A percentile compares a stretch with the other conserved stretches of the same genome.
These are phyloP conservation scores for Trichoderma arundinaceum DNA, from an alignment of 2,329 filamentous ascomycete species.

Conservation along the genomic window DNA sequence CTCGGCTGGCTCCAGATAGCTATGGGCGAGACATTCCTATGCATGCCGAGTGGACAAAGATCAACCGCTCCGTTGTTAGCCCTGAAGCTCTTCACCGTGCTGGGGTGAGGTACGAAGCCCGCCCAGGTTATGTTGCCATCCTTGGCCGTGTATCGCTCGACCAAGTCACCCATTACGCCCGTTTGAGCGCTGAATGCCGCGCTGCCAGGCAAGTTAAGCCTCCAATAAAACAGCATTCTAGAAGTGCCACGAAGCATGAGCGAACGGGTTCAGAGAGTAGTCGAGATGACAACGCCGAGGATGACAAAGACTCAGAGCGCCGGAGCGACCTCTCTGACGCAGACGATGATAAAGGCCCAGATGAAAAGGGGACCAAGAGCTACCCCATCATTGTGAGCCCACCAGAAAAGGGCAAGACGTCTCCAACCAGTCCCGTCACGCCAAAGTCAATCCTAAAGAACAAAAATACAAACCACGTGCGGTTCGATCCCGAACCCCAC, in stretches of 20 bases:
- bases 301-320: constrained; percentile 42
- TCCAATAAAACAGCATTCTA: constrained; percentile 29
- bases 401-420: constrained; percentile 44
- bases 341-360: constrained; percentile 43
- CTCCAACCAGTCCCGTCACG: constrained; percentile 45
- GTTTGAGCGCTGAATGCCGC: constrained; percentile 55
- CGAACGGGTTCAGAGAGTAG: constrained; percentile 45
- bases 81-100: constrained; percentile 60
- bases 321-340: constrained; percentile 44
- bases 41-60: constrained; percentile 64
- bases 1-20: constrained; percentile 60
- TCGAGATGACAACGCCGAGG: constrained; percentile 42
- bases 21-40: constrained; percentile 61
- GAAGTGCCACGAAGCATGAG: constrained; percentile 27
- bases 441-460: constrained; percentile 69
- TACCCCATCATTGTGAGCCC: constrained; percentile 49
- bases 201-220: constrained; percentile 43
- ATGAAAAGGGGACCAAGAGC: constrained; percentile 41
- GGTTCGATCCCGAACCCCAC: constrained; percentile 56
- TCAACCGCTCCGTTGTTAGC: constrained; percentile 59
- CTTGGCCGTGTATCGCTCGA: constrained; percentile 60
- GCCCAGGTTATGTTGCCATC: constrained; percentile 64
- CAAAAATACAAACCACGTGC: constrained; percentile 62
- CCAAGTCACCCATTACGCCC: constrained; percentile 59
- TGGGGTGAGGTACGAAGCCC: constrained; percentile 63